These are phyloP conservation scores for Sporothrix inflata DNA, from an alignment of 2,329 filamentous ascomycete genomes.

Conservation along the genomic window DNA sequence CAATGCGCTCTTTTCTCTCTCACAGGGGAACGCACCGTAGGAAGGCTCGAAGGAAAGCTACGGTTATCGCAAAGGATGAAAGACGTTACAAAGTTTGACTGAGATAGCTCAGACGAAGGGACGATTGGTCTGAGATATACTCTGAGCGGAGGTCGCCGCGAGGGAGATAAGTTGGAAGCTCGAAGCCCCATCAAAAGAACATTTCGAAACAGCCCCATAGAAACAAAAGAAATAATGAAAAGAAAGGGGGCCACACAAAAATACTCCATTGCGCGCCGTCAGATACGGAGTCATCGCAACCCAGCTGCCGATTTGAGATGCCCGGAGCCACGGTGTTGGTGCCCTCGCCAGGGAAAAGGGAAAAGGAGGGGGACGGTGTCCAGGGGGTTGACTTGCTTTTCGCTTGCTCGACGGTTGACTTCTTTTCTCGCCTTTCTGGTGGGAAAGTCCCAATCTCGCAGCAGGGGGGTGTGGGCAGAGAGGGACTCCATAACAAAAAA, in stretches of 20 bases:
- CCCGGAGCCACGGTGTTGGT: constrained; percentile 29
- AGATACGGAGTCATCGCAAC: constrained; percentile 1
- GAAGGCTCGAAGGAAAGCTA: background rate
- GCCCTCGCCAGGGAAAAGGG: background rate
- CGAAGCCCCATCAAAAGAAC: constrained; percentile 15
- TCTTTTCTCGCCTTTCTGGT: background rate
- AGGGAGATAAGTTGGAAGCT: background rate
- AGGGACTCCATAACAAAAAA: constrained; percentile 1
- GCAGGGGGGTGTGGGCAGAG: constrained; percentile 11
- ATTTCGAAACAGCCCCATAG: constrained; percentile 28
- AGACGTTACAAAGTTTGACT: background rate
- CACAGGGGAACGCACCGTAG: background rate
- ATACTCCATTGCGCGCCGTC: background rate
- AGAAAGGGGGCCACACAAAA: constrained; percentile 1
- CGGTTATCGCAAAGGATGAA: background rate
- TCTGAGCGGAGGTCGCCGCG: background rate
- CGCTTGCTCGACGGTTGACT: background rate
- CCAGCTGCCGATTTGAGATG: constrained; percentile 29
- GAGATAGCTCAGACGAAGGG: background rate
- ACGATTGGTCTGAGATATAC: background rate
- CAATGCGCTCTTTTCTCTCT: background rate
- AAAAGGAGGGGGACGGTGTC: background rate
- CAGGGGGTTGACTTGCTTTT: background rate
- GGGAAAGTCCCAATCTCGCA: constrained; percentile 12
- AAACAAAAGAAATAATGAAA: constrained; percentile 15